Base-by-base conservation (phyloP, 1,284 basidiomycete genomes). In the Ceratobasidium papillatum region DNA sequence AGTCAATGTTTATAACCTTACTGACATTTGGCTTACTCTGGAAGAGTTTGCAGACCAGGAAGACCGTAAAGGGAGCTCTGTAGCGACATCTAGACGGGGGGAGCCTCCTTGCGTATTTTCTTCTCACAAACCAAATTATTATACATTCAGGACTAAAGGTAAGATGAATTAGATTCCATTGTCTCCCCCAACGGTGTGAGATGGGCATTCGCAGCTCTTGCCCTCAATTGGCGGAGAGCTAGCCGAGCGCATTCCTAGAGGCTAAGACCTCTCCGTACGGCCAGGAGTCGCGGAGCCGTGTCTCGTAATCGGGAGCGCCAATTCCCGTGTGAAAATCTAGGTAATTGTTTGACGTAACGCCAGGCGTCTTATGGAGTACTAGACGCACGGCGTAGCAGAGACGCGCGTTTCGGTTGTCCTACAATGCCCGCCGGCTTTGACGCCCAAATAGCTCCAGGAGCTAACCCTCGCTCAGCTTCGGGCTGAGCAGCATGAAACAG, bases 151-250 rank as follows among this genome's bases (percentile, higher is more conserved):
- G 49, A n/a, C 17, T 7, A 36, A 17, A 9, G 1, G 9, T 14
- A n/a, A 3, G 56, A 38, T 30, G 22, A 11, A 22, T 32, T 25
- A 36, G 1, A 38, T 34, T n/a, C 34, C 56, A 59, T 59, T 59
- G 56, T 59, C 34, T 38, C n/a, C 56, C 56, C 56, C 56, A 59
- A 59, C 56, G 32, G 19, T 34, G 27, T 59, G 4, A 9, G 56
- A 59, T 59, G 30, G 56, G 56, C 56, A 36, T 59, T 47, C 56
- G 32, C 32, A 30, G 27, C n/a, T 59, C 34, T n/a, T 3, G 4
- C n/a, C 34, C 38, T 22, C 34, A n/a, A n/a, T 11, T 19, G 12
- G 11, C 11, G 22, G 17, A n/a, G 34, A 25, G 27, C 38, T 59
- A 11, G 56, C 56, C 56, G 52, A 56, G 49, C 52, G 9, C 30